Conservation (phyloP, 345 rosid species). For the Eucalyptus shirleyi region DNA sequence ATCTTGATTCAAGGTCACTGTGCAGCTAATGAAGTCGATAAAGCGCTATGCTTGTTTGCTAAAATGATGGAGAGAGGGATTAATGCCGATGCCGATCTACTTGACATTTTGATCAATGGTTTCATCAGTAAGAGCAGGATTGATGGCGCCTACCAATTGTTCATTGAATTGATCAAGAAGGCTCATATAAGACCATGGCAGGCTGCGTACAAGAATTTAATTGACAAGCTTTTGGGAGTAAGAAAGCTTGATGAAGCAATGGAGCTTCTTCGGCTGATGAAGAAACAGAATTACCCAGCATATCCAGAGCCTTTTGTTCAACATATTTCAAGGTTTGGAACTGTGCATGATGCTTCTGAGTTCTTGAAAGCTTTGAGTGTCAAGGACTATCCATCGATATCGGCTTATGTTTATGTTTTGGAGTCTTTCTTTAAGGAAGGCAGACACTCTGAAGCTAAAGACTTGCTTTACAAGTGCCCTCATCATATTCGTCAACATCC, state of each 20-base stretch:
- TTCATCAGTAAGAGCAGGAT: constrained; percentile 45
- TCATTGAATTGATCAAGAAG: constrained; percentile 41
- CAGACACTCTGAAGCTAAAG: constrained; percentile 69
- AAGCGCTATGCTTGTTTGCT: constrained; percentile 47
- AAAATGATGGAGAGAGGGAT: constrained; percentile 45
- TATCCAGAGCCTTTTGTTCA: constrained; percentile 46
- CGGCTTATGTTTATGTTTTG: constrained; percentile 42
- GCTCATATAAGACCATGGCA: constrained; percentile 64
- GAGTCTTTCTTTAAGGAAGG: constrained; percentile 61
- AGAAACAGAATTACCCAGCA: constrained; percentile 45
- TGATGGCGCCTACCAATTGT: constrained; percentile 53
- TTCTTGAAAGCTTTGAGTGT: constrained; percentile 52
- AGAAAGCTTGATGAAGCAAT: constrained; percentile 70
- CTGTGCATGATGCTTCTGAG: constrained; percentile 48
- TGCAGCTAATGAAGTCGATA: constrained; percentile 42
- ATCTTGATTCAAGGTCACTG: constrained; percentile 81
- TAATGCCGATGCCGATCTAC: constrained; percentile 49
- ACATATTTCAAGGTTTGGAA: constrained; percentile 65
- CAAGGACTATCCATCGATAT: constrained; percentile 44
- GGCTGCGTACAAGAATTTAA: constrained; percentile 59
- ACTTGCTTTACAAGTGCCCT: constrained; percentile 56
- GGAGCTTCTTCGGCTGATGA: constrained; percentile 62
- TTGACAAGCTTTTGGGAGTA: constrained; percentile 47
- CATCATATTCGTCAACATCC: constrained; percentile 63
- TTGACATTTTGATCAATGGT: constrained; percentile 53